A percentile compares a stretch with the other conserved stretches of the same genome.
phyloP scores from a whole-genome alignment of 352 stramenopile species.

The Globisporangium lucens region DNA sequence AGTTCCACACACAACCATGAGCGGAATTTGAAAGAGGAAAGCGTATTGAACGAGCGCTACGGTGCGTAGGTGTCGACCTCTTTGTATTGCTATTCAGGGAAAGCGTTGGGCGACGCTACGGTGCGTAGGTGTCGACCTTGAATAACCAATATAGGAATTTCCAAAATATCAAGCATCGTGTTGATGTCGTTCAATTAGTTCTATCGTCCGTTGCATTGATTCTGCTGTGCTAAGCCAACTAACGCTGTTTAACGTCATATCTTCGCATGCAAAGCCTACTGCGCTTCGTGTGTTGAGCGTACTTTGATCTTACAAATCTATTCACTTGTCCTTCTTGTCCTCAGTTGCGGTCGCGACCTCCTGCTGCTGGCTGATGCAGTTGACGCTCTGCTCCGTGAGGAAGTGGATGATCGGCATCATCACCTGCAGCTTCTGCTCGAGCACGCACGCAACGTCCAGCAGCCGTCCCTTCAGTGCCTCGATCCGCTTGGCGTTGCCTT shows the following conservation, averaged over 20 bases:
- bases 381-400: conserved; percentile 52
- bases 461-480: conserved; percentile 50
- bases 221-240: background rate
- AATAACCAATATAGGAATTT: conserved; percentile 34
- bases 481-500: conserved; percentile 45
- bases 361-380: conserved; percentile 35
- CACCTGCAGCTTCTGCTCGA: conserved; percentile 54
- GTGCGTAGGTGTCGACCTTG: conserved; percentile 88
- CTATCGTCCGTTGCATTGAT: background rate
- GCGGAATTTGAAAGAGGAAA: conserved; percentile 55
- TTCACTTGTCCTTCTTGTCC: conserved; percentile 48
- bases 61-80: conserved; percentile 89
- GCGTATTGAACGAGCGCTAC: conserved; percentile 85
- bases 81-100: conserved; percentile 57
- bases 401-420: conserved; percentile 59
- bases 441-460: conserved; percentile 46
- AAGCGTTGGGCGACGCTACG: conserved; percentile 87
- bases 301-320: background rate
- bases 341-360: background rate
- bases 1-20: conserved; percentile 5
- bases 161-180: conserved; percentile 9
- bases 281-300: background rate
- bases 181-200: background rate
- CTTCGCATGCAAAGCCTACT: background rate
- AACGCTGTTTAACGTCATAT: background rate